Evolutionary conservation across 2,329 filamentous ascomycete genomes (phyloP), one percentile per base, ranked within the genome.

Genomic region (Ophiostoma pallidulum): DNA sequence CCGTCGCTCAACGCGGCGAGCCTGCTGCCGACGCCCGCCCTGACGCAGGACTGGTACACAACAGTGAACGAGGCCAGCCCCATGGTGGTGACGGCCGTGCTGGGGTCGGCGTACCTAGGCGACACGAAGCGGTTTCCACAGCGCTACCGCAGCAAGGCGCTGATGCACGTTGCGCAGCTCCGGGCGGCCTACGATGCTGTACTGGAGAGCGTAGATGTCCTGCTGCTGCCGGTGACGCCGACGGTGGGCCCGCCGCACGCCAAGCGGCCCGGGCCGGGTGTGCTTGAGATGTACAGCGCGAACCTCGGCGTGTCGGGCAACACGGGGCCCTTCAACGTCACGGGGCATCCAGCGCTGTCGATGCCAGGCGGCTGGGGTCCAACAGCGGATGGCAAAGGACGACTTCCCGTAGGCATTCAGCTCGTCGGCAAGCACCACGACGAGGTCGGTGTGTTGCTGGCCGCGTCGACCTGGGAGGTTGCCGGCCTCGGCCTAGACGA

Each of bases 271-370:
- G 53, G 56, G 3, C 59, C 59, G 39, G 57, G 53, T 26, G 60
- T 68, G 3, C 60, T 61, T 51, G 66, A 69, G 13, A 68, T 70
- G 54, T 62, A 69, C 45, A 62, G 63, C 41, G 60, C 65, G 6
- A 65, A 67, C 2, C 64, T 75, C 33, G 69, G 69, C 3, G 64
- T 67, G 9, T 68, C 66, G 8, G 59, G 64, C 49, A 73, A 70
- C 46, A 69, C 71, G 0, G 64, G 62, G 28, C 64, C 66, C 4
- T 75, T 75, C 55, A 74, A 75, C 59, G 56, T 69, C 4, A 73
- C 71, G 1, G 72, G 71, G 0, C 71, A 75, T 59, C 71, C 71
- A 4, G 72, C 64, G 0, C 56, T 75, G 57, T 66, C 61, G 32
- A 68, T 76, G 49, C 72, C 72, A 5, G 66, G 65, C 31, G 58